A percentile compares a stretch with the other conserved stretches of the same genome.
Evolutionary conservation across 148 eudicot genomes (phyloP).

Genomic region (Bassia scoparia): DNA sequence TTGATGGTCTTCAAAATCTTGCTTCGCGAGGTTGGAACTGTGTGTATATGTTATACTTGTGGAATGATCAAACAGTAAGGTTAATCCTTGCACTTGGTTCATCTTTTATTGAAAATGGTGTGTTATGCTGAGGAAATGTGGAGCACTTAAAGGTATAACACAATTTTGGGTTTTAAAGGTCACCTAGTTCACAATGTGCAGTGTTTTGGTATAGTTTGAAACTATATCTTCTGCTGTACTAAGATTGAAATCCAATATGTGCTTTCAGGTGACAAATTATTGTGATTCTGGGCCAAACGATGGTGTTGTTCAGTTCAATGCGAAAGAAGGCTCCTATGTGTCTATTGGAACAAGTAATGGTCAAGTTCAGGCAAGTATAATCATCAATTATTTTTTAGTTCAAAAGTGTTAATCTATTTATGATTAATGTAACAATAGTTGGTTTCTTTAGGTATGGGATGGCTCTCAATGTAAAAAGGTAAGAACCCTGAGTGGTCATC

Average conservation of each 20-base stretch:
- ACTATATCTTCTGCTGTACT: background rate
- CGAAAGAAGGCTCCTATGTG: constrained; percentile 90
- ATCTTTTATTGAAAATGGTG: background rate
- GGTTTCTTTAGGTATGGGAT: constrained; percentile 71
- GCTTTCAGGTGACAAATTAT: constrained; percentile 76
- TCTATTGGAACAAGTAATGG: constrained; percentile 85
- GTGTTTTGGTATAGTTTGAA: background rate
- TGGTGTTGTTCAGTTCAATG: constrained; percentile 92
- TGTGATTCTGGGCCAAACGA: constrained; percentile 91
- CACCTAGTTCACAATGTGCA: background rate
- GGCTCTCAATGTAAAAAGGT: constrained; percentile 83
- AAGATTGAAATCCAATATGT: background rate
- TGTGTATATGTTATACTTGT: constrained; percentile 83
- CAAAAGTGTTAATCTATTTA: background rate
- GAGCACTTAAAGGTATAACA: too few relatives aligned
- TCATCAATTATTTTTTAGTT: background rate
- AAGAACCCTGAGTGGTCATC: constrained; percentile 84
- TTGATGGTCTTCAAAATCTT: constrained; percentile 97
- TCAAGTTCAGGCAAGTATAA: constrained; percentile 73
- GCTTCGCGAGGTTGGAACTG: constrained; percentile 93
- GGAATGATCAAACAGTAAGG: constrained; percentile 92
- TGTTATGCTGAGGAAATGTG: background rate
- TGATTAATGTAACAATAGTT: background rate
- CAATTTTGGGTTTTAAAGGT: too few relatives aligned
- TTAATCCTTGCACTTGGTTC: background rate